Conservation (phyloP, 1,284 basidiomycete species). For the Puccinia horiana region DNA sequence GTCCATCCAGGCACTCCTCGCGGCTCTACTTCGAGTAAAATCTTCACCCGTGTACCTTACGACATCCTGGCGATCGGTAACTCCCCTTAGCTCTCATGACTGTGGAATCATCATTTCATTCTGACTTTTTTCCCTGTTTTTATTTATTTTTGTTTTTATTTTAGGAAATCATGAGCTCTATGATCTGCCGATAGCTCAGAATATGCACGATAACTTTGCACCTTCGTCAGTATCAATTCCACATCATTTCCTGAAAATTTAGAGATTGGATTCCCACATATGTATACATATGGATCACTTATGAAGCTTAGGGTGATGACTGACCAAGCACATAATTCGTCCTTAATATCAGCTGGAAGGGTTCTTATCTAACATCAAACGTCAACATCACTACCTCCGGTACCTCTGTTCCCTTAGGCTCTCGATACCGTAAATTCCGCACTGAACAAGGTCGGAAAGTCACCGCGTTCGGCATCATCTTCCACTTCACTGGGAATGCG, state of each 20-base stretch:
- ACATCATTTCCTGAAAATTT: not conserved
- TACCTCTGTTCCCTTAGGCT: conserved; percentile 59
- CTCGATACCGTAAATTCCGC: conserved; percentile 70
- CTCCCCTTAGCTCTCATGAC: conserved; percentile 60
- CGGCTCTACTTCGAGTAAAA: conserved; percentile 62
- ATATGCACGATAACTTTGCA: conserved; percentile 52
- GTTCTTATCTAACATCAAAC: conserved; percentile 78
- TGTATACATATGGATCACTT: not conserved
- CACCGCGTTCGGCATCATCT: conserved; percentile 77
- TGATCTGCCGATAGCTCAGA: conserved; percentile 47
- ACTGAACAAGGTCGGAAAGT: conserved; percentile 72
- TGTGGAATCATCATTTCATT: not conserved
- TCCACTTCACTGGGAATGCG: conserved; percentile 69
- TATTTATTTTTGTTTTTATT: conserved; percentile 36
- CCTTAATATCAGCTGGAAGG: conserved; percentile 60
- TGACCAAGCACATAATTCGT: not conserved
- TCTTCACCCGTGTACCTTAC: conserved; percentile 74
- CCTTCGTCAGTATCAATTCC: conserved; percentile 50
- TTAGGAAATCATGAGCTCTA: conserved; percentile 57
- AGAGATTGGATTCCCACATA: not conserved
- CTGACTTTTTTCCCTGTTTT: not conserved
- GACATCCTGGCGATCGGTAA: conserved; percentile 84
- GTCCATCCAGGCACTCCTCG: conserved; percentile 45
- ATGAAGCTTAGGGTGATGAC: not conserved
- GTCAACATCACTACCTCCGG: conserved; percentile 75